Evolutionary conservation across 1,139 yeast genomes (phyloP), one percentile per base, ranked within the genome.

Genomic region (Wickerhamiella pararugosa): DNA sequence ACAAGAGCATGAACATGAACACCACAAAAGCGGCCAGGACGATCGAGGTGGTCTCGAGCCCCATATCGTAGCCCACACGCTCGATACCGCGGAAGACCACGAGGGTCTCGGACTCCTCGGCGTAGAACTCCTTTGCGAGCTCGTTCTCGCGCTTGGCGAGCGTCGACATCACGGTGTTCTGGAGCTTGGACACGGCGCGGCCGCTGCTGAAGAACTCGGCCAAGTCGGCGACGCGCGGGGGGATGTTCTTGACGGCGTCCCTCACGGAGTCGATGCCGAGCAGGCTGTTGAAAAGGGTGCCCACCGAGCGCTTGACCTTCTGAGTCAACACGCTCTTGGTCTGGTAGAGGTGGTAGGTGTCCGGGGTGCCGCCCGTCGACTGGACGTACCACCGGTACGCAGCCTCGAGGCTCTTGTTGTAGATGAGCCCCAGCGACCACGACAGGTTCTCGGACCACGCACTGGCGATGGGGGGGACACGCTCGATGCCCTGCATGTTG

Each of bases 371-470:
- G 35, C 96, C 96, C 2, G 98, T 90, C 11, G 96, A 69, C 63
- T 87, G 95, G 46, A 90, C 76, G 62, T 87, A 90, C 98, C 98
- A 90, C 55, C 81, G 70, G 52, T 92, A 82, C 49, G 87, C 83
- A 47, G 70, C 65, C 61, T 90, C 97, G 74, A 90, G 79, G 57
- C 87, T 84, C 6, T 62, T 63, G 10, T 76, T 75, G 48, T 71
- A 71, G 49, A 90, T 81, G 50, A 90, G 75, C 45, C 98, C 98
- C 65, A 90, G 72, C 8, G 96, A 77, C 98, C 98, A 90, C 60
- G 78, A 79, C 63, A 90, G 79, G 64, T 90, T 90, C 61, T 90
- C 96, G 34, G 93, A 77, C 98, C 98, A 90, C 8, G 97, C 86
- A 2, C 94, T 81, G 10, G 97, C 97, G 53, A 90, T 84, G 21